These are phyloP conservation scores for Backusella australiensis DNA, from an alignment of 192 early-diverging fungal genomes.

Conservation along the genomic window DNA sequence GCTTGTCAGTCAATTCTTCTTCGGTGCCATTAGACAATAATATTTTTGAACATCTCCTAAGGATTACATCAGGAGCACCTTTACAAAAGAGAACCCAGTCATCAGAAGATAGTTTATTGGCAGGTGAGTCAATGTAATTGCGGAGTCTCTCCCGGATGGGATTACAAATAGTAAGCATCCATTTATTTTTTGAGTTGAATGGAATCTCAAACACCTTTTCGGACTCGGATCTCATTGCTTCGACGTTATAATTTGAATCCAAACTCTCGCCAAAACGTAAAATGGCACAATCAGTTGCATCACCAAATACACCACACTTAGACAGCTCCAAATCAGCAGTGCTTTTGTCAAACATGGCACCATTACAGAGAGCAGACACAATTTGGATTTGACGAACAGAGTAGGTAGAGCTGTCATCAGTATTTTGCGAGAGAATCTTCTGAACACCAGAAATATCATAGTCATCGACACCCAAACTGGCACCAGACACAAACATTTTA, in stretches of 20 bases:
- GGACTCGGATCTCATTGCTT: conserved; percentile 14
- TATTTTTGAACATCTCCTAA: conserved; percentile 42
- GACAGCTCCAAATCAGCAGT: conserved; percentile 35
- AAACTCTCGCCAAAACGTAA: conserved; percentile 63
- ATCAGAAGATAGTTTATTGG: conserved; percentile 12
- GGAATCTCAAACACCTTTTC: conserved; percentile 29
- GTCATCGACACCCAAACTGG: conserved; percentile 41
- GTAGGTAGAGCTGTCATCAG: not conserved
- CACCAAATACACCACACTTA: conserved; percentile 66
- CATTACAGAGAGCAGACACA: conserved; percentile 59
- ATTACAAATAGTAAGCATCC: conserved; percentile 55
- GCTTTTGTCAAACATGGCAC: conserved; percentile 59
- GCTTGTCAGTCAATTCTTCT: conserved; percentile 39
- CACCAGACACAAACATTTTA: conserved; percentile 62
- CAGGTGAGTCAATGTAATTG: not conserved
- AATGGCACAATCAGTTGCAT: conserved; percentile 86
- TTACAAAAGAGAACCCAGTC: conserved; percentile 62
- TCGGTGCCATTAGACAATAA: conserved; percentile 42
- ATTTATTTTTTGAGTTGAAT: conserved; percentile 44
- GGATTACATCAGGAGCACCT: conserved; percentile 79
- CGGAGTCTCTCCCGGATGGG: not conserved
- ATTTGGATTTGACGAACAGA: conserved; percentile 26
- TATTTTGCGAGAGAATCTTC: not conserved
- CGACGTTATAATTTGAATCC: not conserved
- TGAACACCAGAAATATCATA: conserved; percentile 21